Base-by-base conservation (phyloP, 2,329 filamentous ascomycete species). In the Ophiostoma fasciatum region DNA sequence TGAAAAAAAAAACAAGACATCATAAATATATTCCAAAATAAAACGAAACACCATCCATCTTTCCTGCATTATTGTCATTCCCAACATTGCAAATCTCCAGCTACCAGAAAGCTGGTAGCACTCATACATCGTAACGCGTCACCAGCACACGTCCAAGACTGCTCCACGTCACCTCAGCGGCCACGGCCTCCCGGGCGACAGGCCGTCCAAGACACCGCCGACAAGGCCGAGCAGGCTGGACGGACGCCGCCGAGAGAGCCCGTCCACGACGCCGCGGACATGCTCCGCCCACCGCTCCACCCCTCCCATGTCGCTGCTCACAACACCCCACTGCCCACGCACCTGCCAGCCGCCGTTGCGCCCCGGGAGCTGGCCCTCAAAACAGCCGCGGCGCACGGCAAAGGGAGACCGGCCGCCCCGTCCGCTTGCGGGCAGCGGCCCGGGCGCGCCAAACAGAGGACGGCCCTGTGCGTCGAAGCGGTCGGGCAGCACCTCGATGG, bases 401-500 rank as follows among this genome's bases (percentile, higher is more conserved):
- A 53, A 54, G 4, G 48, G 31, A 9, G 27, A 29, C 6, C 30
- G 33, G 8, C 8, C 14, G 14, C 25, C 14, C 19, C n/a, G n/a
- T 7, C 19, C 25, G 28, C 7, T 12, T 6, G 4, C 13, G 17
- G 12, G 1, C 12, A 14, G 13, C 15, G n/a, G 7, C 32, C 14
- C 9, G 22, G 19, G 15, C 37, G 42, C 44, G 7, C 44, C 45
- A 31, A 57, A 52, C 1, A 69, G 45, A 1, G 57, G 62, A 11
- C 50, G 54, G 2, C 66, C 65, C 2, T 59, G 45, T 1, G 47
- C 37, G 40, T 69, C 63, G 33, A 69, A 69, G 1, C 65, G 58
- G 35, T 62, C 60, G 0, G 65, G 65, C 0, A 69, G 47, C 3
- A 54, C 43, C 42, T 68, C 64, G 1, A 67, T 46, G 0, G 55